Base-by-base conservation (phyloP, 208 protist genomes). In the Crithidia acanthocephali region DNA sequence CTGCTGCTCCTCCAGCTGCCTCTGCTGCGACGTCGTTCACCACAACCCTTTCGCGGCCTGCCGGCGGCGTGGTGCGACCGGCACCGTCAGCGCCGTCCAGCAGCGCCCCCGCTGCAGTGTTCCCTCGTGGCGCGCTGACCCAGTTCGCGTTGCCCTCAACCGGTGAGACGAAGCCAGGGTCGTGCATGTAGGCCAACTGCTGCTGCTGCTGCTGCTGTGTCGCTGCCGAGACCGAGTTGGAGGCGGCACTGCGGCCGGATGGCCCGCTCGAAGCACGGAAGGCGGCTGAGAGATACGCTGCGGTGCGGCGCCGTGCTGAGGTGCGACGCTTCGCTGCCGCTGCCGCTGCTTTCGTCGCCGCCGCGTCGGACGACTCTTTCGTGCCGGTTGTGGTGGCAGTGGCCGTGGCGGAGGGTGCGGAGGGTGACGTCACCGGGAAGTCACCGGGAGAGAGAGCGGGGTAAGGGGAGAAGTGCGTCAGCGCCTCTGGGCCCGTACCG, bases 401-500 rank as follows among this genome's bases (percentile, higher is more conserved):
- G n/a, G 22, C 23, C 58, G 35, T 16, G 9, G 22, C 33, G 10
- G 48, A 47, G 8, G 61, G 25, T 9, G 61, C 9, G 4, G 33
- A 23, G 0, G 48, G 30, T 9, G 48, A 11, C 11, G 23, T 10
- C 4, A 22, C 2, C 3, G 16, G 13, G 5, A 18, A 45, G 40
- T 62, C 40, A 18, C 15, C 40, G 1, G 56, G 7, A 1, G 27
- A 23, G 22, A 72, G 66, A 2, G 50, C 23, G 13, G 53, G 66
- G 44, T 64, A 62, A 3, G 66, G 58, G 0, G 28, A 23, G 28
- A 72, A 72, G 42, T 56, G 53, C 28, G 53, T 56, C 44, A 68
- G 51, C 51, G 48, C 63, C 51, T 68, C 50, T 7, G 63, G 51
- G 27, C 44, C 44, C 3, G 22, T 18, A 11, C 10, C 56, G 7